Base-by-base conservation (phyloP, 495 filamentous ascomycete species). In the Gamarada debralockiae region DNA sequence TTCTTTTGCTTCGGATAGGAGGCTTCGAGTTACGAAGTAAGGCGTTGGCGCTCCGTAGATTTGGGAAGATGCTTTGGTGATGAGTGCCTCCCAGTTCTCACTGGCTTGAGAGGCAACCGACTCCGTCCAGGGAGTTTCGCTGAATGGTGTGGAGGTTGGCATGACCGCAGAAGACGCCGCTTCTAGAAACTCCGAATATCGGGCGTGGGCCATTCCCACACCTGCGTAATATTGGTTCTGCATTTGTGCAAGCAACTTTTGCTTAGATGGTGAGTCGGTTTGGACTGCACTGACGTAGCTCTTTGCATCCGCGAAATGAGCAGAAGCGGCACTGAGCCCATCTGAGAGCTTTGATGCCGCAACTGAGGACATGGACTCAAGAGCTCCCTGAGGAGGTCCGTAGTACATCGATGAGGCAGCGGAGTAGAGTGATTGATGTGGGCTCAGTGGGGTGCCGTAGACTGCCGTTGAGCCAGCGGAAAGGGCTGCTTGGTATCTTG, bases 191-290 rank as follows among this genome's bases (percentile, higher is more conserved):
- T 84, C 81, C 9, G 85, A 81, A 59, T 90, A 92, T 17, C 81
- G 80, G 38, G 83, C 87, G 61, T 93, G 86, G 2, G 89, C 89
- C 18, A 89, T 57, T 14, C 89, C 89, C 48, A 92, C 57, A 9
- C 81, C 86, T 50, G 89, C 84, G 57, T 90, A 90, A 64, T 91
- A 93, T 56, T 83, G 84, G 48, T 81, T 73, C 55, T 80, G 82
- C 23, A 84, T 83, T 37, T 79, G 68, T 50, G 82, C 78, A 17
- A 80, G 71, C 8, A 86, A 57, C 56, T 84, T 77, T 56, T 73
- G 71, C 7, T 37, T 70, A 53, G 15, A 66, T 67, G 12, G 65
- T 64, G 12, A 78, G 80, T 79, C 76, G 3, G 83, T 80, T 4
- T 77, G 73, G 4, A 73, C 66, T 14, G 73, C 69, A 25, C 80